phyloP scores from a whole-genome alignment of 2,329 filamentous ascomycete genomes.

The Magnaporthiopsis poae region DNA sequence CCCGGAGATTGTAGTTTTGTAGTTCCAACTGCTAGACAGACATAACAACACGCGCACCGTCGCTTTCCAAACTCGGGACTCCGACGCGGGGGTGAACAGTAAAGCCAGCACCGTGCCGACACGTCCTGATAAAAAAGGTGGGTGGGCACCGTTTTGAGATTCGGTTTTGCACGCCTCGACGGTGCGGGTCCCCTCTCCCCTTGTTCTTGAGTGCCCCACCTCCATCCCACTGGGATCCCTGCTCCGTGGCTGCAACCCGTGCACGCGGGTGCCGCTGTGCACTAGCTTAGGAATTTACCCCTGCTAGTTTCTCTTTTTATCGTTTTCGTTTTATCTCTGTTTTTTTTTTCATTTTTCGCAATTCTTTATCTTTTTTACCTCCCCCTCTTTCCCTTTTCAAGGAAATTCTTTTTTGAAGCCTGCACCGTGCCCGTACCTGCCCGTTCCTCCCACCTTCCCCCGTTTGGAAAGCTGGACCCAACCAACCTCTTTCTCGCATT shows the following conservation, averaged over 20 bases:
- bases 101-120: not conserved
- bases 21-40: not conserved
- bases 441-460: slow-evolving; percentile 18
- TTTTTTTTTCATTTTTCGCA: slow-evolving; percentile 7
- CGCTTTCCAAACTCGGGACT: not conserved
- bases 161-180: slow-evolving; percentile 3
- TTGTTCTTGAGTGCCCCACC: not conserved
- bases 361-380: not conserved
- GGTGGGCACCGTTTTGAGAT: not conserved
- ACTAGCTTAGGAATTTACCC: slow-evolving; percentile 2
- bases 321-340: slow-evolving; percentile 7
- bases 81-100: not conserved
- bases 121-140: not conserved
- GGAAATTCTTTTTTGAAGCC: slow-evolving; percentile 6
- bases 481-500: slow-evolving; percentile 19
- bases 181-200: not conserved
- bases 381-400: not conserved
- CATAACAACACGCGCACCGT: not conserved
- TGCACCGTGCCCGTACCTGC: slow-evolving; percentile 10
- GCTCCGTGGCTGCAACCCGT: slow-evolving; percentile 7
- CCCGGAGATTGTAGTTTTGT: not conserved
- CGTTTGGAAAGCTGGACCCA: slow-evolving; percentile 19
- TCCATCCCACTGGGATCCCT: not conserved
- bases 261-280: slow-evolving; percentile 8
- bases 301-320: slow-evolving; percentile 10